Conservation (phyloP, 2,329 filamentous ascomycete species). For the Exophiala sp. region DNA sequence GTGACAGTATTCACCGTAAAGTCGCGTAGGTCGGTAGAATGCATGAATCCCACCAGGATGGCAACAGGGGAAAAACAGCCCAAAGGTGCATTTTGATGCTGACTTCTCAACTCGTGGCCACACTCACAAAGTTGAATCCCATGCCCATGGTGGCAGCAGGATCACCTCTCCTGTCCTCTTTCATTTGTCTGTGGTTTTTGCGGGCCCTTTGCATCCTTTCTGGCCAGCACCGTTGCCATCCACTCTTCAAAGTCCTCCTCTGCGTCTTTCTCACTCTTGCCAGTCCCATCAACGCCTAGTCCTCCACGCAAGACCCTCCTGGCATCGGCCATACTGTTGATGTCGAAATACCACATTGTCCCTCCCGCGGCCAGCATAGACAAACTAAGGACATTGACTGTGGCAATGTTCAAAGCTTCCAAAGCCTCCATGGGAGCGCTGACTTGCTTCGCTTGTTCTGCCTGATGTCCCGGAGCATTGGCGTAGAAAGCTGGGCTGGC, state of each 20-base stretch:
- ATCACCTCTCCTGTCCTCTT: slow-evolving; percentile 19
- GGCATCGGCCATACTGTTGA: slow-evolving; percentile 66
- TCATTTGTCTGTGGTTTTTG: slow-evolving; percentile 14
- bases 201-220: slow-evolving; percentile 41
- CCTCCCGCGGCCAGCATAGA: slow-evolving; percentile 73
- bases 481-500: slow-evolving; percentile 68
- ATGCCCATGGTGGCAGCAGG: neutral
- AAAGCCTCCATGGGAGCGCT: slow-evolving; percentile 70
- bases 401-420: slow-evolving; percentile 81
- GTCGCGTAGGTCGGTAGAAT: too few species aligned
- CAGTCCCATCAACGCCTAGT: slow-evolving; percentile 58
- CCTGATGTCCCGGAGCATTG: slow-evolving; percentile 43
- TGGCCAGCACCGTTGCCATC: slow-evolving; percentile 47
- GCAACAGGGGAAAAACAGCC: too few species aligned
- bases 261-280: slow-evolving; percentile 45
- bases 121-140: neutral
- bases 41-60: too few species aligned
- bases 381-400: slow-evolving; percentile 76
- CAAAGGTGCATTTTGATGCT: too few species aligned
- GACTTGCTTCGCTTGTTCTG: slow-evolving; percentile 39
- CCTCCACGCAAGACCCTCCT: slow-evolving; percentile 56
- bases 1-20: too few species aligned
- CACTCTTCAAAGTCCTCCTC: slow-evolving; percentile 56
- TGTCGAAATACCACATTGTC: slow-evolving; percentile 71
- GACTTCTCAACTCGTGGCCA: too few species aligned